Evolutionary conservation across 2,329 filamentous ascomycete species (phyloP), one percentile per base, ranked within the genome.

Genomic region (Rutstroemia sp.): DNA sequence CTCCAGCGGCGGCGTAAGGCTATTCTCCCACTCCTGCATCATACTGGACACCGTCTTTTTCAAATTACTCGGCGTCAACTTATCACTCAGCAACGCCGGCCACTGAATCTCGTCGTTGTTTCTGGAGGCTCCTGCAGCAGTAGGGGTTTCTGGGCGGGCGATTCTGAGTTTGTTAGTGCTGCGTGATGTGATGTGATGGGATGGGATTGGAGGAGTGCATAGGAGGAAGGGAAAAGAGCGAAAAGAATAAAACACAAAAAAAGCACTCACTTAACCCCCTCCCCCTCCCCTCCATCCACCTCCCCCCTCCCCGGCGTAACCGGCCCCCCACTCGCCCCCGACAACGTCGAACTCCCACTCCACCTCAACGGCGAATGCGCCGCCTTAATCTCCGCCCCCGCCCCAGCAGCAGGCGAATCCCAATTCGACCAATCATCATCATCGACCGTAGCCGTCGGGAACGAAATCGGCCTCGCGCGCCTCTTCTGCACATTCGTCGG

Each of bases 21-120:
- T 88, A 70, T 84, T 89, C 74, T 97, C 92, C 89, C 90, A 95
- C 68, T 96, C 91, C 61, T 85, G 87, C 83, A 96, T 90, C 57
- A 96, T 77, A 60, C 87, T 88, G 38, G 85, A 88, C n/a, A 92
- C 89, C 0, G 89, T 92, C 39, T 84, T 81, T 69, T 90, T 89
- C 63, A 96, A 74, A 65, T 89, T 91, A 63, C 83, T 61, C 38
- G 91, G 88, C 27, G 65, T 69, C 40, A 27, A 87, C 69, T 57
- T 83, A 69, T 66, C 84, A 30, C 8, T 30, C 10, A 30, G 27
- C 75, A 69, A 55, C 10, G 63, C 66, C 16, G 68, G 67, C 68
- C 68, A 70, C 44, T 64, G 75, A 14, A 78, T 75, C 3, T 68
- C 64, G 23, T 68, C 65, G 6, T 59, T 59, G 51, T 60, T 68